Evolutionary conservation across 257 asterid species (phyloP).

Genomic region (Solanum pimpinellifolium): DNA sequence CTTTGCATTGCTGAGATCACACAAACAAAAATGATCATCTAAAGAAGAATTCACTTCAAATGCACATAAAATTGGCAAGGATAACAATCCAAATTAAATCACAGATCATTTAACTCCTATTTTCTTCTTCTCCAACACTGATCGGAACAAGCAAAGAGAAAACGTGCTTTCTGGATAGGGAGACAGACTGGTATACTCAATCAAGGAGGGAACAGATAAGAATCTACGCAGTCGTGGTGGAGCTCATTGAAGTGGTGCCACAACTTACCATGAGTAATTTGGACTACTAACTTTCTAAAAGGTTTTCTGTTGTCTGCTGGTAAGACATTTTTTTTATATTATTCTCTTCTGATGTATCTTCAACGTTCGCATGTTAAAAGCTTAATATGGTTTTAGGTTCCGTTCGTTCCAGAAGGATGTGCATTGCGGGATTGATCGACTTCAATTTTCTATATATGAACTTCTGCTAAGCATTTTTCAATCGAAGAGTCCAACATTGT

Average conservation of each 20-base stretch:
- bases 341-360: background rate
- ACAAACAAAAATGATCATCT: background rate
- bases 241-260: background rate
- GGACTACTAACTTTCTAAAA: background rate
- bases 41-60: background rate
- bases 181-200: background rate
- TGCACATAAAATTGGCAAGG: background rate
- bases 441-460: background rate
- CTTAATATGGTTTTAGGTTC: background rate
- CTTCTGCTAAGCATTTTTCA: background rate
- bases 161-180: background rate
- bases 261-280: background rate
- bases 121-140: background rate
- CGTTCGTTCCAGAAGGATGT: background rate
- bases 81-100: background rate
- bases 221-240: background rate
- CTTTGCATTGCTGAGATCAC: conserved; percentile 64
- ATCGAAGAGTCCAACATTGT: background rate
- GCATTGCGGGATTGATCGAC: background rate
- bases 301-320: background rate
- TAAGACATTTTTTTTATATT: background rate
- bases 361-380: background rate
- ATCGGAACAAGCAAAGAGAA: background rate
- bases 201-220: background rate
- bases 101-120: background rate